Evolutionary conservation across 2,329 filamentous ascomycete species (phyloP).

Genomic region (Pseudofabraea citricarpa): DNA sequence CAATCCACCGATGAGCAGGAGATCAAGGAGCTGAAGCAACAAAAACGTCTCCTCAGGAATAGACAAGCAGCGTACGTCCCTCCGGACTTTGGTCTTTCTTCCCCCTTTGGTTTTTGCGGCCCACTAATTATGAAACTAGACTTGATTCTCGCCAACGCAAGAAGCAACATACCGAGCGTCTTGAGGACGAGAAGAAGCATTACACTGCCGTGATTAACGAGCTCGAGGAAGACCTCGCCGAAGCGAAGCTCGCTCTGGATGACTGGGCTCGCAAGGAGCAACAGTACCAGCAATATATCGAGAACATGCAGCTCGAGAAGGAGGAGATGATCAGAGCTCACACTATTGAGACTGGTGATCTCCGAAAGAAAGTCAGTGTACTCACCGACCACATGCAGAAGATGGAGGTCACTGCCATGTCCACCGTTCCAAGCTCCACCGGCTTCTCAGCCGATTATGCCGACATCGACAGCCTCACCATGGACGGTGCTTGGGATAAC

Average conservation of each 20-base stretch:
- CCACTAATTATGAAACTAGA: constrained; percentile 39
- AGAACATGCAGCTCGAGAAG: constrained; percentile 77
- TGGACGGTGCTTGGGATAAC: constrained; percentile 79
- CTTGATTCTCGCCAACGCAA: constrained; percentile 96
- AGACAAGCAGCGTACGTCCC: constrained; percentile 86
- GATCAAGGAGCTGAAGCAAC: constrained; percentile 97
- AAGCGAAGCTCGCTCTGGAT: constrained; percentile 64
- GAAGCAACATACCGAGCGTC: constrained; percentile 94
- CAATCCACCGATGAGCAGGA: constrained; percentile 86
- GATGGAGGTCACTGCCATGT: constrained; percentile 59
- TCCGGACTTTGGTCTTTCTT: constrained; percentile 21
- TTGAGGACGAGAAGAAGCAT: constrained; percentile 95
- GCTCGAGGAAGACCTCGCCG: constrained; percentile 72
- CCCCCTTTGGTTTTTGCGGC: constrained; percentile 7
- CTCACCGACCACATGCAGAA: constrained; percentile 69
- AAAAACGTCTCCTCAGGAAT: constrained; percentile 91
- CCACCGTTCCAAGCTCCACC: constrained; percentile 48
- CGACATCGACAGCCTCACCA: constrained; percentile 78
- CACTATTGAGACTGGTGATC: constrained; percentile 83
- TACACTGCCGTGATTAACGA: constrained; percentile 71
- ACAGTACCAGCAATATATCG: constrained; percentile 69
- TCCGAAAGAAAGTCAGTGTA: constrained; percentile 87
- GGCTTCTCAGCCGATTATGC: constrained; percentile 67
- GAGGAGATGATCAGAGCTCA: constrained; percentile 85
- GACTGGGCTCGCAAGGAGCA: constrained; percentile 70